Conservation (phyloP, 805 yeast species). For the Lipomyces starkeyi region DNA sequence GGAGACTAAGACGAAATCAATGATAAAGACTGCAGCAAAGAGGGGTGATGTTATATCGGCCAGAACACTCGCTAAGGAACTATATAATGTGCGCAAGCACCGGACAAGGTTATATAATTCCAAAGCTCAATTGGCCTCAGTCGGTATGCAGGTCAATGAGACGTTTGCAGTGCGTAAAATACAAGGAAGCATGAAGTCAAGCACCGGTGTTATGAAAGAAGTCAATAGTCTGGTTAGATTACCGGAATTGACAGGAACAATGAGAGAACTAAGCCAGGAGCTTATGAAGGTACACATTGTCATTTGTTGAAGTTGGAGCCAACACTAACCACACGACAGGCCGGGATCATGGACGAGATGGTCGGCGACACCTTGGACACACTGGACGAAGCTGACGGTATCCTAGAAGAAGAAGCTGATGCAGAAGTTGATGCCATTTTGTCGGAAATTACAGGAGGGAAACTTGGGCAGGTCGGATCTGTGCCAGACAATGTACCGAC, state of each 20-base stretch:
- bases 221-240: conserved; percentile 77
- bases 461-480: conserved; percentile 49
- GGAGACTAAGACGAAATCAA: conserved; percentile 75
- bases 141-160: conserved; percentile 87
- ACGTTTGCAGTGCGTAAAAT: conserved; percentile 85
- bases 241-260: conserved; percentile 80
- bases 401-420: conserved; percentile 68
- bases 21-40: conserved; percentile 76
- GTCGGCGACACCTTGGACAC: conserved; percentile 85
- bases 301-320: neutral
- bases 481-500: conserved; percentile 44
- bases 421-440: conserved; percentile 69
- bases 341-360: conserved; percentile 87
- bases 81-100: conserved; percentile 74
- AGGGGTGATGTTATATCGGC: conserved; percentile 79
- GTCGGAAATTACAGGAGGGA: conserved; percentile 53
- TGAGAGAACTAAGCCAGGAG: conserved; percentile 86
- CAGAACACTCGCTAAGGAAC: conserved; percentile 79
- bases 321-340: conserved; percentile 36
- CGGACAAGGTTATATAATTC: conserved; percentile 75
- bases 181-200: conserved; percentile 77
- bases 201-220: conserved; percentile 85
- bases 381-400: conserved; percentile 63
- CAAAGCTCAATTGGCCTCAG: conserved; percentile 83
- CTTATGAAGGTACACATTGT: conserved; percentile 53